Evolutionary conservation across 257 asterid genomes (phyloP), one percentile per base, ranked within the genome.

Genomic region (Przewalskia tangutica): DNA sequence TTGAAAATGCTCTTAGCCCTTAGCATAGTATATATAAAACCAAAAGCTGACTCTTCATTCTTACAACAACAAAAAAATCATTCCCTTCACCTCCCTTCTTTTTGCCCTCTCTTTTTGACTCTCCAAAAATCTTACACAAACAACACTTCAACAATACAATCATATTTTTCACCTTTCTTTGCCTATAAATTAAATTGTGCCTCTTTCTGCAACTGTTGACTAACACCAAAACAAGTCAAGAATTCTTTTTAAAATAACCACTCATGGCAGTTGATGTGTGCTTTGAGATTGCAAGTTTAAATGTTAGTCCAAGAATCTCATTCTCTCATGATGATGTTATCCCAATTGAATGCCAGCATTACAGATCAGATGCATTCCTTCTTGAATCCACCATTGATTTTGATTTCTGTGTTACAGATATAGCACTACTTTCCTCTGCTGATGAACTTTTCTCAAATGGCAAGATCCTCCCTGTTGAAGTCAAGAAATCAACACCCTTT

Each of bases 391-490:
- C 90, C 7, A 82, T 91, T 82, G 95, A 91, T 85, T 92, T 93
- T 85, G 90, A 93, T 66, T 86, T 93, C 93, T 86, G 85, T 89
- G 67, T 85, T 67, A 63, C 64, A 8, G n/a, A 34, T 46, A 83
- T 14, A 79, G 63, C 79, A 77, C 80, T 82, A 44, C 81, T 90
- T 36, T 89, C 97, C 0, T 86, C 98, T 0, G 98, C 98, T 2
- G 98, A 94, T 79, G 97, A 94, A 84, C 88, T 94, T 78, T 94
- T 94, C 82, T 87, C 97, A 87, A 77, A 94, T 59, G 98, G 98
- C 82, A 90, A 88, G 86, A 94, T 94, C 91, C 90, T 90, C 9
- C 98, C 98, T 1, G 82, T 90, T 14, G 84, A 89, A 70, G 85
- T 89, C 89, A 92, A 87, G 88, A 85, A 88, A 66, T 18, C 18